These are phyloP conservation scores for Diaporthe sp. DNA, from an alignment of 2,329 filamentous ascomycete genomes.

Conservation along the genomic window DNA sequence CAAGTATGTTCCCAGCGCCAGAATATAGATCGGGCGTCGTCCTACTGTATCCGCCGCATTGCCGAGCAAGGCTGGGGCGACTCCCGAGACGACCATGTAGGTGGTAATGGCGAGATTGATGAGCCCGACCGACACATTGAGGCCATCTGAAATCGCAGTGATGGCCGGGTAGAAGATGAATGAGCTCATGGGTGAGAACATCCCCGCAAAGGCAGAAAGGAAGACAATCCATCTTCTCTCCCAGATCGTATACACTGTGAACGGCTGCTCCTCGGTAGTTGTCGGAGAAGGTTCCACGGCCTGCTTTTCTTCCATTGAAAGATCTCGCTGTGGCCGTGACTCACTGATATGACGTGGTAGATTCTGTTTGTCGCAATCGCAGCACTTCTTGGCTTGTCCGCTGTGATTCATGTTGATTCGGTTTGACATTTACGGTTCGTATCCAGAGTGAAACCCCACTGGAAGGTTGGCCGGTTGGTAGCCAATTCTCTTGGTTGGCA, in stretches of 20 bases:
- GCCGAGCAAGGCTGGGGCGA: slow-evolving; percentile 57
- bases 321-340: neutral
- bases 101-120: slow-evolving; percentile 53
- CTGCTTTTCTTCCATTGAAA: neutral
- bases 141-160: slow-evolving; percentile 40
- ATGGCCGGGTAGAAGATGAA: slow-evolving; percentile 47
- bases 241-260: slow-evolving; percentile 36
- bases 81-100: slow-evolving; percentile 58
- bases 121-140: slow-evolving; percentile 42
- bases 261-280: neutral
- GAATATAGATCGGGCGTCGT: slow-evolving; percentile 55
- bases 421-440: neutral
- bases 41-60: slow-evolving; percentile 56
- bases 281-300: neutral
- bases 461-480: neutral
- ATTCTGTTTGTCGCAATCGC: neutral
- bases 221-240: slow-evolving; percentile 45
- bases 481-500: neutral
- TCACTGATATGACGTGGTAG: neutral
- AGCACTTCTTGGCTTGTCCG: neutral
- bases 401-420: neutral
- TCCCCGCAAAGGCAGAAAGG: slow-evolving; percentile 42
- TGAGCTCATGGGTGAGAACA: slow-evolving; percentile 45
- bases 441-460: neutral
- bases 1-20: slow-evolving; percentile 54